Conservation (phyloP, 73 alveolate species). For the Blepharisma stoltei region DNA sequence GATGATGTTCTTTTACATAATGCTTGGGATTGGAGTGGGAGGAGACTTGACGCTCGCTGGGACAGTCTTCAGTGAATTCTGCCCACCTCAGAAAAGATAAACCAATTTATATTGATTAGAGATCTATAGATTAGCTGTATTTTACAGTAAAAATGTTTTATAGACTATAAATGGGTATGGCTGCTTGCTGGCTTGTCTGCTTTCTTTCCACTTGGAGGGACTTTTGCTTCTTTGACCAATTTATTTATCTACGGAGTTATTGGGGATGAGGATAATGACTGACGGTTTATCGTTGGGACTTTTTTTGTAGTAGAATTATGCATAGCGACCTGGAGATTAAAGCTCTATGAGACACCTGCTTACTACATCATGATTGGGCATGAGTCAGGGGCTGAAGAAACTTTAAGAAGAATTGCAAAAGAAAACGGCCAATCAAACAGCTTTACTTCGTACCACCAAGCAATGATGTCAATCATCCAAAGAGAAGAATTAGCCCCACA, state of each 20-base stretch:
- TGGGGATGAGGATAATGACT: background rate
- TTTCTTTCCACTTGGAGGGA: background rate
- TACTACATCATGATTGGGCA: too few species aligned
- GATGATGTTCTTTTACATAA: background rate
- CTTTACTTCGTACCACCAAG: too few species aligned
- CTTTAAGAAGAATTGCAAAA: too few species aligned
- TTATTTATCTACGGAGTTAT: background rate
- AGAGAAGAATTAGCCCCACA: too few species aligned
- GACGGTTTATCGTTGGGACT: background rate
- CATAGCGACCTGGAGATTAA: background rate
- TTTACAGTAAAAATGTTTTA: too few species aligned
- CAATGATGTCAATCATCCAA: too few species aligned
- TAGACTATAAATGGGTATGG: too few species aligned
- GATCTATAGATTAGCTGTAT: too few species aligned
- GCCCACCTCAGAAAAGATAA: background rate
- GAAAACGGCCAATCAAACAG: too few species aligned
- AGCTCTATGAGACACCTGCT: too few species aligned
- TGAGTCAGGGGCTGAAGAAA: too few species aligned
- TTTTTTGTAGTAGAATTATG: background rate
- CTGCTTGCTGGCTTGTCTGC: background rate
- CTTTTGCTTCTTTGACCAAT: background rate
- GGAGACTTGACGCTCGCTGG: background rate
- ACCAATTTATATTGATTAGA: too few species aligned
- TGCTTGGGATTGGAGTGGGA: background rate
- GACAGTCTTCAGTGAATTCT: background rate